A percentile compares a stretch with the other conserved stretches of the same genome.
These are phyloP conservation scores for Barnettozyma pratensis DNA, from an alignment of 805 yeast genomes.

Conservation along the genomic window DNA sequence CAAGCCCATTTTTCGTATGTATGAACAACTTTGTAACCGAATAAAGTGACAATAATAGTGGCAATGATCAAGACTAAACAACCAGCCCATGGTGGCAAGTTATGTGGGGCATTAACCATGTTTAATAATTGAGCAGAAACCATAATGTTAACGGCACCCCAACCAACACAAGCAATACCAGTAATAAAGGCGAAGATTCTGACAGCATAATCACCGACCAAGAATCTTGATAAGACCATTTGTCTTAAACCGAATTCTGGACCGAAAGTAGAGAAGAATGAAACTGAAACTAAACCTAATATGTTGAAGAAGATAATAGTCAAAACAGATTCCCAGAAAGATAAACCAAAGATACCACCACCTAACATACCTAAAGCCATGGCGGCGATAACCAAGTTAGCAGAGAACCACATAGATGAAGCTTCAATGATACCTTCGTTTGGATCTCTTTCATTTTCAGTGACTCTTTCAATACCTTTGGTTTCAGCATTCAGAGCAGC, in stretches of 20 bases:
- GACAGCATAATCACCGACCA: constrained; percentile 71
- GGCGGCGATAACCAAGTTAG: constrained; percentile 83
- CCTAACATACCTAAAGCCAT: constrained; percentile 74
- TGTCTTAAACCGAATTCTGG: constrained; percentile 84
- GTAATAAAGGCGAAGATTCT: constrained; percentile 76
- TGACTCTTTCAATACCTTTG: constrained; percentile 76
- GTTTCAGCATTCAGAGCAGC: constrained; percentile 41
- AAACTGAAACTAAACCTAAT: constrained; percentile 75
- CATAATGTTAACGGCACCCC: constrained; percentile 93
- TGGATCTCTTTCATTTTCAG: constrained; percentile 73
- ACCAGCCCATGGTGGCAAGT: constrained; percentile 88
- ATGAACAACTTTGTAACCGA: constrained; percentile 83
- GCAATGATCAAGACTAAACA: constrained; percentile 64
- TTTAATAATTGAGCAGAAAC: constrained; percentile 80
- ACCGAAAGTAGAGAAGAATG: constrained; percentile 78
- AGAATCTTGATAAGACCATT: constrained; percentile 72
- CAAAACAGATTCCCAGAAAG: constrained; percentile 68
- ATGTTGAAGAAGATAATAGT: constrained; percentile 66
- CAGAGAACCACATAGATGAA: constrained; percentile 88
- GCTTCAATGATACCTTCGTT: constrained; percentile 56
- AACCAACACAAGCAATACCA: constrained; percentile 83
- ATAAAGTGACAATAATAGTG: constrained; percentile 70
- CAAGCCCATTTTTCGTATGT: constrained; percentile 80
- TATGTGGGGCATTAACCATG: constrained; percentile 56
- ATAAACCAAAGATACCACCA: constrained; percentile 56